Evolutionary conservation across 768 basidiomycete genomes (phyloP).

Genomic region (Serpula lacrymans): DNA sequence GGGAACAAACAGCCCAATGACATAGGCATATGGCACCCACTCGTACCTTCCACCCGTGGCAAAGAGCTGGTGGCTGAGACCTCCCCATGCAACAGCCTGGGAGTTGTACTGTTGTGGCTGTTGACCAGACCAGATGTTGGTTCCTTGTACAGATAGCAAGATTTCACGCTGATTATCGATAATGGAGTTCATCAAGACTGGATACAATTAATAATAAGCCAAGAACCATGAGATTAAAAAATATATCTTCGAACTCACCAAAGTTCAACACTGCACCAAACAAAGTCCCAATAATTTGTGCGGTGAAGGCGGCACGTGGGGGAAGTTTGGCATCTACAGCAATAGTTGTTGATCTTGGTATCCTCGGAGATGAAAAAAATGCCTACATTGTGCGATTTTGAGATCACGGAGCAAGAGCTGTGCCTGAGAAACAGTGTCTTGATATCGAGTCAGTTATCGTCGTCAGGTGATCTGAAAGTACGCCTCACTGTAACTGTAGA

Average conservation of each 20-base stretch:
- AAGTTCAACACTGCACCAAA: conserved; percentile 40
- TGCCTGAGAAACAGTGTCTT: conserved; percentile 45
- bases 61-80: conserved; percentile 42
- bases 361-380: neutral
- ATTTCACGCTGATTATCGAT: conserved; percentile 47
- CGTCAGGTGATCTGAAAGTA: neutral
- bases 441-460: neutral
- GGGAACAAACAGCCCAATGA: conserved; percentile 47
- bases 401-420: conserved; percentile 43
- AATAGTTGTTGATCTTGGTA: neutral
- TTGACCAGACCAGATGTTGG: conserved; percentile 62
- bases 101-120: conserved; percentile 48
- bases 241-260: conserved; percentile 13
- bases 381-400: conserved; percentile 41
- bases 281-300: conserved; percentile 46
- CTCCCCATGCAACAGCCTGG: conserved; percentile 52
- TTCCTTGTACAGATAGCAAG: conserved; percentile 48
- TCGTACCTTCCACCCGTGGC: conserved; percentile 43
- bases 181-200: conserved; percentile 52
- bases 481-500: conserved; percentile 45
- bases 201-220: neutral
- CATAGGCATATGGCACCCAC: conserved; percentile 46
- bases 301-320: conserved; percentile 47
- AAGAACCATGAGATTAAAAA: conserved; percentile 6
- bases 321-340: conserved; percentile 43